phyloP scores from a whole-genome alignment of 2,329 filamentous ascomycete species.

The Neonectria hederae region DNA sequence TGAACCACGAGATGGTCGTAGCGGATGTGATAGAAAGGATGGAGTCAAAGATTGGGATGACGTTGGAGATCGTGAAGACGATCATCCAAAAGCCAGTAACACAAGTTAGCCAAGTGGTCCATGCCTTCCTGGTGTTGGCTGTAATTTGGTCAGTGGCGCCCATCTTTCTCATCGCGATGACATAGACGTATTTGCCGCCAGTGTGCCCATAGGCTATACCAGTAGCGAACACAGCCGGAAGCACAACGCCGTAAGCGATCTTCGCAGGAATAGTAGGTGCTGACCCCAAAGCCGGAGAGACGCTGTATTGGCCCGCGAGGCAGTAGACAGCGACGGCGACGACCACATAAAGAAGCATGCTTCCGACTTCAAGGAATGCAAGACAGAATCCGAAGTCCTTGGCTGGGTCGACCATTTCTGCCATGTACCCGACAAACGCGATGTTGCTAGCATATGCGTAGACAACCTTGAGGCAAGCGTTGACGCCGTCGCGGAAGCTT shows the following conservation, averaged over 20 bases:
- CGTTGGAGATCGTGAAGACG: slow-evolving; percentile 41
- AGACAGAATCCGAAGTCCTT: slow-evolving; percentile 38
- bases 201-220: slow-evolving; percentile 40
- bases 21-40: slow-evolving; percentile 41
- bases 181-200: slow-evolving; percentile 41
- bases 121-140: slow-evolving; percentile 37
- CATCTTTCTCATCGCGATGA: slow-evolving; percentile 30
- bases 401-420: slow-evolving; percentile 36
- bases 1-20: slow-evolving; percentile 42
- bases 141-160: slow-evolving; percentile 33
- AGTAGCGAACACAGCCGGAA: slow-evolving; percentile 38
- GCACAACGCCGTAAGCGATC: slow-evolving; percentile 41
- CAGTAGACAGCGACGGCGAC: slow-evolving; percentile 40
- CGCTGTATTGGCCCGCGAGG: slow-evolving; percentile 35
- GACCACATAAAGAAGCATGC: slow-evolving; percentile 38
- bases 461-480: slow-evolving; percentile 35
- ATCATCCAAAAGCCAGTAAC: slow-evolving; percentile 39
- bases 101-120: slow-evolving; percentile 39
- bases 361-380: slow-evolving; percentile 35
- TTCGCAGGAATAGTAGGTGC: slow-evolving; percentile 37
- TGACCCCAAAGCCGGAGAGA: slow-evolving; percentile 37
- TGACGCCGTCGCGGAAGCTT: slow-evolving; percentile 36
- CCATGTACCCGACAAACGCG: slow-evolving; percentile 42
- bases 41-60: slow-evolving; percentile 43
- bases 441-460: slow-evolving; percentile 43